These are phyloP conservation scores for Penicillium sp. DNA, from an alignment of 2,329 filamentous ascomycete species.

Conservation along the genomic window DNA sequence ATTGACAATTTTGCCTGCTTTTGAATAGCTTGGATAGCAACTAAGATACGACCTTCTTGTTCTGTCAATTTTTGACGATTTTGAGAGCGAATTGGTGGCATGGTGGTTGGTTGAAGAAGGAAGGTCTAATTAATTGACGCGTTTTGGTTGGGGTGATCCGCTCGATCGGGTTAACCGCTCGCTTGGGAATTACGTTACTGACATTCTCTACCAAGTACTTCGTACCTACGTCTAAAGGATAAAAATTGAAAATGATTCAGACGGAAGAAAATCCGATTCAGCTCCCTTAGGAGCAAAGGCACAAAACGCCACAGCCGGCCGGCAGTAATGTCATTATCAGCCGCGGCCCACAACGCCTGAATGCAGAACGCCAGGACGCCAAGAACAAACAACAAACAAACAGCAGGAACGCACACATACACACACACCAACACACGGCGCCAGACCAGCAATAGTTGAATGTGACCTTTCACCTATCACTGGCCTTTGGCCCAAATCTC, in stretches of 20 bases:
- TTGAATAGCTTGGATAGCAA: no score
- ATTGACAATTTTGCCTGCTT: no score
- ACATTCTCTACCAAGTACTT: background rate
- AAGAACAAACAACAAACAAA: background rate
- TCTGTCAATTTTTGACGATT: no score
- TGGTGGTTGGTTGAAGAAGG: no score
- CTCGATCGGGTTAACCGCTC: no score
- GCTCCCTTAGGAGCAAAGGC: background rate
- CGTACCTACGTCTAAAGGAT: background rate
- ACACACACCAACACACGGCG: background rate
- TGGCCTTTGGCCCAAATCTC: slow-evolving; percentile 16
- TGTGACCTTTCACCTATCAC: slow-evolving; percentile 1
- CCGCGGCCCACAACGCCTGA: no score
- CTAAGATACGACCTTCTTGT: no score
- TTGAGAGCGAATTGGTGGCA: no score
- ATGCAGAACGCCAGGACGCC: background rate
- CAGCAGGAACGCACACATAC: background rate
- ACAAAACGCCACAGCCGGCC: background rate
- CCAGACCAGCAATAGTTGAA: background rate
- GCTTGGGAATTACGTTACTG: no score
- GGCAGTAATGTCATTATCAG: background rate
- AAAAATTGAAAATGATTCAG: background rate
- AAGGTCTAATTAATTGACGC: no score
- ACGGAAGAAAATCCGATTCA: background rate
- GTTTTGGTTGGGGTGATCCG: no score